Base-by-base conservation (phyloP, 768 basidiomycete species). In the Lactifluus rugatus region DNA sequence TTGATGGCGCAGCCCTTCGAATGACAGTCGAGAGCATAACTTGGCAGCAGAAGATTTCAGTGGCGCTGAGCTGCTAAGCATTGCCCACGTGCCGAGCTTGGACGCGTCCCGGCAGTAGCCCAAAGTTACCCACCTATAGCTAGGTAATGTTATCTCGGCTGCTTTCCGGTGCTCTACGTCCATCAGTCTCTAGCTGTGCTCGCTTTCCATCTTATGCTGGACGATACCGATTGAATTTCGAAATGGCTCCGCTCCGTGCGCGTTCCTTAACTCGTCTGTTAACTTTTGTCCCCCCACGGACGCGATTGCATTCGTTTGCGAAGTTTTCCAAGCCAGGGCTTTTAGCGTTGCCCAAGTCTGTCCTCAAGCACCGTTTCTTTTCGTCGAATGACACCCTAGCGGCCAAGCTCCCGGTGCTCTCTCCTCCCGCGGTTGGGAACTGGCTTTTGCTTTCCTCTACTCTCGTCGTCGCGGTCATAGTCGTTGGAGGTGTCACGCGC, bases 401-500 rank as follows among this genome's bases (percentile, higher is more conserved):
- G n/a, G 56, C 61, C 17, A 71, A 67, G 46, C 68, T 81, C 2
- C 85, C 83, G 0, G 71, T 82, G 9, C 76, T 90, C 17, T 77
- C 89, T 4, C 73, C 84, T 6, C 84, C 83, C 0, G 73, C 80
- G 6, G 88, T 95, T 11, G 88, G 85, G 7, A 76, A 79, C 58
- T 97, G 95, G 93, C 81, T 99, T 17, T 77, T 94, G 66, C 69
- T 80, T 51, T 94, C 92, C 16, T 88, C 93, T 0, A 82, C 81
- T 5, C 75, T 99, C 32, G 92, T 95, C 23, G 87, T 98, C 63
- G 85, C 84, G 19, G 90, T 99, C 68, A 84, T 98, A 65, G 86
- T 98, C 53, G 89, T 99, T 5, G 96, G 96, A 28, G 96, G 95
- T 9, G 81, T 99, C 58, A 99, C 96, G 2, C 87, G 96, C 44